Evolutionary conservation across 2,329 filamentous ascomycete genomes (phyloP).

Genomic region (Claviceps maximensis): DNA sequence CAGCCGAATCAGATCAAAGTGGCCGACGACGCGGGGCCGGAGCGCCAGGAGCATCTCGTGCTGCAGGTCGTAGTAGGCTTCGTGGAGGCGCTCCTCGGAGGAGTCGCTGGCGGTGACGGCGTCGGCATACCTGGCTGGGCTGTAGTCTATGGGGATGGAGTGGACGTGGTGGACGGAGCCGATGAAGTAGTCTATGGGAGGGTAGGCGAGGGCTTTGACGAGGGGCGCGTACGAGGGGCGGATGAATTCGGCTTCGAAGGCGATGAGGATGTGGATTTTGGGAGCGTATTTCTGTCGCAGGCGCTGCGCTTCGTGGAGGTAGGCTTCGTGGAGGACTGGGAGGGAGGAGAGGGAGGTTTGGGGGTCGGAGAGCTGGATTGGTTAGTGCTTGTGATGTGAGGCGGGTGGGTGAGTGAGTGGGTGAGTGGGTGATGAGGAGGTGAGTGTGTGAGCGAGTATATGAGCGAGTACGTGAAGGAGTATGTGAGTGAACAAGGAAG

Average conservation of each 20-base stretch:
- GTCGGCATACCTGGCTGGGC: constrained; percentile 49
- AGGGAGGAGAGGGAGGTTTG: constrained; percentile 35
- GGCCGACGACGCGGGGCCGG: constrained; percentile 68
- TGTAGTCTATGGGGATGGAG: constrained; percentile 80
- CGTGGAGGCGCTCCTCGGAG: constrained; percentile 60
- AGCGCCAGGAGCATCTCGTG: constrained; percentile 63
- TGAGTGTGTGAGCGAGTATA: neutral
- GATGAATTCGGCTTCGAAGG: constrained; percentile 91
- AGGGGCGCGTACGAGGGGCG: constrained; percentile 46
- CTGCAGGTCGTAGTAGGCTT: constrained; percentile 82
- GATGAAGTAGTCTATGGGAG: constrained; percentile 74
- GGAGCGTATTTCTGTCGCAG: constrained; percentile 56
- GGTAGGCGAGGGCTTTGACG: constrained; percentile 43
- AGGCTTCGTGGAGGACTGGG: constrained; percentile 50
- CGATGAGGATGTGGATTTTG: constrained; percentile 69
- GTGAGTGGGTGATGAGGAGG: too few relatives aligned
- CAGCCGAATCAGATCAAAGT: constrained; percentile 85
- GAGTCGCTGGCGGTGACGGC: constrained; percentile 24
- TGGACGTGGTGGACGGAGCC: constrained; percentile 87
- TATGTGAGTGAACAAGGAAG: neutral
- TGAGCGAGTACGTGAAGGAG: constrained; percentile 1
- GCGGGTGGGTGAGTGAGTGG: neutral
- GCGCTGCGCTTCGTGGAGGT: constrained; percentile 60
- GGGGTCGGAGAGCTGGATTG: constrained; percentile 33
- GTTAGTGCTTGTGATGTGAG: neutral